Conservation (phyloP, 2,329 filamentous ascomycete genomes). For the Escovopsis sp. region DNA sequence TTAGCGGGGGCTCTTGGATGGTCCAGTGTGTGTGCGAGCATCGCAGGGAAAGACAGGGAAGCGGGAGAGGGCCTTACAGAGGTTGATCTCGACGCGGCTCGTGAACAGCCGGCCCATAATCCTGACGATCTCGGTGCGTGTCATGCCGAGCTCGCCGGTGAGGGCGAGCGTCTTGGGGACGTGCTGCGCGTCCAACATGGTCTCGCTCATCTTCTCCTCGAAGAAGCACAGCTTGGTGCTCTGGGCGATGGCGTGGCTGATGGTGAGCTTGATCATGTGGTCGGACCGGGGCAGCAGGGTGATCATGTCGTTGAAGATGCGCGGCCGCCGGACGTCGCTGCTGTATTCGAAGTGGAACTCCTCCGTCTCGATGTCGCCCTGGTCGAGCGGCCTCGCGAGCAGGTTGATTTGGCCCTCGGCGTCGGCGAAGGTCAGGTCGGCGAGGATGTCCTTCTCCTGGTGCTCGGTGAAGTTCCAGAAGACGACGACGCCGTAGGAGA, state of each 20-base stretch:
- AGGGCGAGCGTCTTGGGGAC: slow-evolving; percentile 80
- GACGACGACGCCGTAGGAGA: slow-evolving; percentile 91
- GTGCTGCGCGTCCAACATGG: slow-evolving; percentile 85
- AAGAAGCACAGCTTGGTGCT: slow-evolving; percentile 95
- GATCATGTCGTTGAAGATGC: slow-evolving; percentile 99
- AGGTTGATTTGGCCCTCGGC: slow-evolving; percentile 50
- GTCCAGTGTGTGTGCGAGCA: not conserved
- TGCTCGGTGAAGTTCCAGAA: slow-evolving; percentile 98
- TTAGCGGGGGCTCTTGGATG: not conserved
- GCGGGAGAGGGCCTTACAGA: slow-evolving; percentile 49
- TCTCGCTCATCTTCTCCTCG: slow-evolving; percentile 87
- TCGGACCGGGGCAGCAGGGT: slow-evolving; percentile 78
- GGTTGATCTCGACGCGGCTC: slow-evolving; percentile 88
- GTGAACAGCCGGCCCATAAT: slow-evolving; percentile 86
- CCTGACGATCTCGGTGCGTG: slow-evolving; percentile 77
- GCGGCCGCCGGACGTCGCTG: slow-evolving; percentile 65
- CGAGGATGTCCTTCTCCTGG: slow-evolving; percentile 92
- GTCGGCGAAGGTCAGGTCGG: slow-evolving; percentile 80
- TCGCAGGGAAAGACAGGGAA: too few species aligned
- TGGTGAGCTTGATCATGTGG: slow-evolving; percentile 98
- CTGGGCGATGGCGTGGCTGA: slow-evolving; percentile 93
- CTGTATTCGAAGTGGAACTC: slow-evolving; percentile 99
- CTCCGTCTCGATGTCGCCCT: slow-evolving; percentile 91
- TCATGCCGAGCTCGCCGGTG: slow-evolving; percentile 84
- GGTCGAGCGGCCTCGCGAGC: slow-evolving; percentile 63